Percentiles rank a stretch among this genome's conserved stretches.
These are phyloP conservation scores for Calocybe gambosa DNA, from an alignment of 1,284 basidiomycete species.

Conservation along the genomic window DNA sequence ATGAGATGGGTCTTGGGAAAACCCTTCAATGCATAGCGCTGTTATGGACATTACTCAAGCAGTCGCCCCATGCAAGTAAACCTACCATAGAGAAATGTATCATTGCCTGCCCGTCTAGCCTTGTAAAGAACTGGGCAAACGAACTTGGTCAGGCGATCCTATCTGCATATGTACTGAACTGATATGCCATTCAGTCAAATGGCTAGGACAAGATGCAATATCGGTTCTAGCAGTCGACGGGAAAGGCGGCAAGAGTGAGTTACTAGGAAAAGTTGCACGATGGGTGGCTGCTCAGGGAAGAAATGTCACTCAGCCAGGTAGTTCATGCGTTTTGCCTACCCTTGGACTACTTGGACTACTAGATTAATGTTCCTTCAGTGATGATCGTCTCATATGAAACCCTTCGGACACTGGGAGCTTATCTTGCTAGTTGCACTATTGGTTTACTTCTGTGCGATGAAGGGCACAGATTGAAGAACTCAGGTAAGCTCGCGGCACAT, in stretches of 20 bases:
- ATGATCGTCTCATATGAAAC: slow-evolving; percentile 99
- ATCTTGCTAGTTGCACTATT: slow-evolving; percentile 77
- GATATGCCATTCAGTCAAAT: slow-evolving; percentile 60
- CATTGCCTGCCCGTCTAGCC: slow-evolving; percentile 94
- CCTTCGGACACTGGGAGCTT: slow-evolving; percentile 73
- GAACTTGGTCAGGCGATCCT: slow-evolving; percentile 64
- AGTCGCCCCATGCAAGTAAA: slow-evolving; percentile 85
- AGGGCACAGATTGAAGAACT: slow-evolving; percentile 96
- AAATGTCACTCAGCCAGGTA: slow-evolving; percentile 86
- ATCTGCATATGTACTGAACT: not conserved
- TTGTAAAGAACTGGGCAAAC: slow-evolving; percentile 99
- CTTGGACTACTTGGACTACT: not conserved
- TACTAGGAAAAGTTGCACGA: slow-evolving; percentile 72
- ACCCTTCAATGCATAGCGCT: slow-evolving; percentile 96
- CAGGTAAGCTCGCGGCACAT: slow-evolving; percentile 43
- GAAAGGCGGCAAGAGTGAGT: slow-evolving; percentile 79
- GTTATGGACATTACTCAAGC: slow-evolving; percentile 95
- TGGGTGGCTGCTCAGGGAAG: slow-evolving; percentile 87
- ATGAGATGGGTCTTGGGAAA: slow-evolving; percentile 98
- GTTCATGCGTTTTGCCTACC: not conserved
- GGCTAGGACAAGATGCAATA: slow-evolving; percentile 84
- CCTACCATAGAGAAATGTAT: slow-evolving; percentile 95
- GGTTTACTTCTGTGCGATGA: slow-evolving; percentile 95
- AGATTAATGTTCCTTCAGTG: slow-evolving; percentile 44
- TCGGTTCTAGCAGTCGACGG: slow-evolving; percentile 84